Evolutionary conservation across 345 rosid genomes (phyloP), one percentile per base, ranked within the genome.

Genomic region (Salix dunnii): DNA sequence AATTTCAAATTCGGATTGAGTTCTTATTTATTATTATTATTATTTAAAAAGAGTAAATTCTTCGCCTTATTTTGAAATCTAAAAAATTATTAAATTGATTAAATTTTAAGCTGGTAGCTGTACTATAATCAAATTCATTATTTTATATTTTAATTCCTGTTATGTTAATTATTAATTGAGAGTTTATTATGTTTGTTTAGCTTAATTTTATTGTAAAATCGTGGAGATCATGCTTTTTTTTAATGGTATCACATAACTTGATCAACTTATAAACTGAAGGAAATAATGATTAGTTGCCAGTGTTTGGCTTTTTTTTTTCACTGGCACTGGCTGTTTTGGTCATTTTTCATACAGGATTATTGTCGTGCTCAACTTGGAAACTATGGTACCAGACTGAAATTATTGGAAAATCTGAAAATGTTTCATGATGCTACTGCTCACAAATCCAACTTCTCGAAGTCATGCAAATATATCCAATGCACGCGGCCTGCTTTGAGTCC

Each of bases 311-410:
- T 30, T 23, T 67, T 74, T 76, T 69, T 74, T 76, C 74, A 55
- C 61, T 70, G 76, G 64, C 7, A 33, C 33, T 35, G 31, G 53
- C 67, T 64, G 61, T 43, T 68, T 67, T 58, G 61, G 60, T 53
- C 8, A 14, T 17, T 62, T 35, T 55, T 62, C 66, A 48, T 81
- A 38, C 92, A 92, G 97, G 89, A 85, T 94, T 72, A 89, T 90
- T 82, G 87, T 92, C 71, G 93, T 92, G 82, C 87, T 92, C 84
- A 92, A 89, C 80, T 84, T 92, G 92, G 97, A 91, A 85, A 94
- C 88, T 21, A 86, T 94, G 76, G 77, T 90, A 46, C 90, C 86
- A 66, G 91, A 91, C 6, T 88, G 96, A 91, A 67, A 84, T 85
- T 14, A 85, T 92, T 38, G 98, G 98, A 77, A 94, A 92, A 6